These are phyloP conservation scores for Amanita exitialis DNA, from an alignment of 768 basidiomycete genomes.

Conservation along the genomic window DNA sequence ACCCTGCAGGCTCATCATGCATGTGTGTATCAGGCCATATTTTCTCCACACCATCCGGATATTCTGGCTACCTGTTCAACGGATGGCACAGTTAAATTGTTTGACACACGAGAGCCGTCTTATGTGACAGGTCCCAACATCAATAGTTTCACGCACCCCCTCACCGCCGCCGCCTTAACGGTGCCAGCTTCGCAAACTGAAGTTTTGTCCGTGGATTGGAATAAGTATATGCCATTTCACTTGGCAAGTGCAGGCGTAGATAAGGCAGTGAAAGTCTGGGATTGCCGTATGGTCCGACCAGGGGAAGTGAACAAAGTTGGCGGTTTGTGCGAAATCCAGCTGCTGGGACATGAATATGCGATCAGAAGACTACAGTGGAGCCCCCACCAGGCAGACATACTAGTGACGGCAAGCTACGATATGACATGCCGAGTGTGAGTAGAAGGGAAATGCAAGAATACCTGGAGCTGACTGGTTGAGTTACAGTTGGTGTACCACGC, in stretches of 20 bases:
- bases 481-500: slow-evolving; percentile 65
- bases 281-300: slow-evolving; percentile 74
- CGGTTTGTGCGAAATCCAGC: slow-evolving; percentile 56
- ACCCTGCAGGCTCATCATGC: slow-evolving; percentile 79
- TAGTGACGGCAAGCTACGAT: slow-evolving; percentile 74
- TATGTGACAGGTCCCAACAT: slow-evolving; percentile 41
- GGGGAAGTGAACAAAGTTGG: slow-evolving; percentile 51
- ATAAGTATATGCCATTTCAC: slow-evolving; percentile 76
- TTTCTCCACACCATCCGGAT: slow-evolving; percentile 87
- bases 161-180: slow-evolving; percentile 65
- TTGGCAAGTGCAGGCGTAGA: slow-evolving; percentile 79
- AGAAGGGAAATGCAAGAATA: background rate
- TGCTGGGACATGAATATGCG: slow-evolving; percentile 85
- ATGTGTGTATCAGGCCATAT: slow-evolving; percentile 85
- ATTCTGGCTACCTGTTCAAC: slow-evolving; percentile 76
- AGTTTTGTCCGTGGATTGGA: slow-evolving; percentile 82
- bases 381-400: slow-evolving; percentile 61
- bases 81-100: slow-evolving; percentile 78
- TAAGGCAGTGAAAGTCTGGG: slow-evolving; percentile 70
- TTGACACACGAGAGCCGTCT: slow-evolving; percentile 63
- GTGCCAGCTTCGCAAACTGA: slow-evolving; percentile 73
- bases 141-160: slow-evolving; percentile 55
- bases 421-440: slow-evolving; percentile 92
- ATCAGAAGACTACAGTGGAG: slow-evolving; percentile 86
- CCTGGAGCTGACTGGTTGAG: background rate